Base-by-base conservation (phyloP, 441 rosid species). In the Corymbia citriodora region DNA sequence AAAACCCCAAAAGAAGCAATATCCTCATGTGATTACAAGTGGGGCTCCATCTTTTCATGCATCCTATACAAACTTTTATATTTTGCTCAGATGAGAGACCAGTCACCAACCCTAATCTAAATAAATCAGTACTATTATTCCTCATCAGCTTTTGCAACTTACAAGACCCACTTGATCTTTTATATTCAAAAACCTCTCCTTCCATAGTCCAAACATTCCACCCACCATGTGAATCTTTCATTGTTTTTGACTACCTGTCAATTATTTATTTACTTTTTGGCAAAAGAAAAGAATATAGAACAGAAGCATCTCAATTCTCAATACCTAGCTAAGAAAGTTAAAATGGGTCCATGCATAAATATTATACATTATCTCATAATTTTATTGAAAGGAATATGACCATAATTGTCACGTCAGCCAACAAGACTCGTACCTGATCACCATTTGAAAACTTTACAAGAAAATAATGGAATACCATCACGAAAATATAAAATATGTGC, bases 31-130 rank as follows among this genome's bases (percentile, higher is more conserved):
- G 95, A 92, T 87, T 55, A 92, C 94, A 91, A 91, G 93, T 87
- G 91, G 87, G 82, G 95, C 92, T 92, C 94, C 94, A 87, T 88
- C 96, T 94, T 93, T 94, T 92, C 89, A 93, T 92, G 95, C 53
- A 82, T 18, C 29, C 65, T 55, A 59, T 57, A 63, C 70, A 55
- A 79, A 45, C 70, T 72, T 90, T 86, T 50, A 87, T 92, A 89
- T 87, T 89, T 87, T 88, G 81, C 89, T 29, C 89, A 79, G 4
- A 18, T 85, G 53, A 57, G 54, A 68, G 91, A 87, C 83, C 93
- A 61, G 81, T 90, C 89, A 87, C 93, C 89, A 89, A 74, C 93
- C 90, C 72, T 70, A 88, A 36, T 29, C 59, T 79, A 79, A 17
- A 27, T 45, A 29, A 87, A 87, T 40, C 31, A 48, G n/a, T 79